Evolutionary conservation across 441 rosid species (phyloP), one percentile per base, ranked within the genome.

Genomic region (Populus hybrid): DNA sequence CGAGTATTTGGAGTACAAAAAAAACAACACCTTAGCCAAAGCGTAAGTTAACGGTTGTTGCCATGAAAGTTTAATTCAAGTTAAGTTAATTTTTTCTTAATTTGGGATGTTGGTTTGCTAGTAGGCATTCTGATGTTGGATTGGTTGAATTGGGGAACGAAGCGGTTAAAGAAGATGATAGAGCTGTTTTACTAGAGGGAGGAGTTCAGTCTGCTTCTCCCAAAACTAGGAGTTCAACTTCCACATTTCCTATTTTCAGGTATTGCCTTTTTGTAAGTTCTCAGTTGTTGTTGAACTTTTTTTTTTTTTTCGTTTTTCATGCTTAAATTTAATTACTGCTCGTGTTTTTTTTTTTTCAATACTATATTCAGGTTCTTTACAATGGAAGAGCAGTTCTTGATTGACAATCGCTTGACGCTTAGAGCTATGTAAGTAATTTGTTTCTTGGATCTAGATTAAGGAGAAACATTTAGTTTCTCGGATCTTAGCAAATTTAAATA

Each of bases 111-210:
- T 69, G 12, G 66, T 50, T 28, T 16, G 50, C 8, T 86, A 91
- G 94, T 89, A 93, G 98, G 80, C 98, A 94, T 85, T 93, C 99
- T 73, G 99, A 94, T 85, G 90, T 82, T 72, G 90, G 90, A 82
- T 86, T 94, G 84, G 92, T 82, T 77, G 97, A 94, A 79, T 73
- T 92, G 76, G 90, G 82, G 72, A 86, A 85, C 74, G 88, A 81
- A 66, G 75, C 86, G 26, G 80, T 65, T 81, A 91, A 93, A 77
- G 98, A 94, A 72, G 98, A 92, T 77, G 99, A 97, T 65, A 86
- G 83, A 67, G 89, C 95, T 76, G 93, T 91, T 88, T 84, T 94
- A 72, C 85, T 97, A 46, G 99, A 94, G 85, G 97, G 97, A 81
- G 90, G 91, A 53, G 63, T 90, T 63, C 90, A 89, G 82, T 87